phyloP scores from a whole-genome alignment of 2,329 filamentous ascomycete species.

The Venturia pyrina region DNA sequence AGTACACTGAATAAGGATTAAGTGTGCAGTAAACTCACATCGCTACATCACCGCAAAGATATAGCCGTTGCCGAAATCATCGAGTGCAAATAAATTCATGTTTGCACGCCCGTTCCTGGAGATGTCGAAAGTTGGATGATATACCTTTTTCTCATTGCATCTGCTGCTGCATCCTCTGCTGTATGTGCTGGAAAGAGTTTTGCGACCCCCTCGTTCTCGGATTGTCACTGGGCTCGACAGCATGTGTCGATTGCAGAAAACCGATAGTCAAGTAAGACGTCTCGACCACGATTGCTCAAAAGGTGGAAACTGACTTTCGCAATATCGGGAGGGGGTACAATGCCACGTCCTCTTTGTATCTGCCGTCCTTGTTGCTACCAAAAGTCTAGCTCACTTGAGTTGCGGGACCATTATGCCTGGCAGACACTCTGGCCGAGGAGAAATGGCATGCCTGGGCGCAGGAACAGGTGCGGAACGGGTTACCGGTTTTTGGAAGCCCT shows the following conservation, averaged over 20 bases:
- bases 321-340: neutral
- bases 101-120: neutral
- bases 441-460: neutral
- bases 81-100: neutral
- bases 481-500: neutral
- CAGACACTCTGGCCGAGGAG: neutral
- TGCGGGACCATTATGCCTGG: neutral
- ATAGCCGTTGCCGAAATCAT: neutral
- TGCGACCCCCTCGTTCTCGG: neutral
- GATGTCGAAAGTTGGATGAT: neutral
- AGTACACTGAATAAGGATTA: no score
- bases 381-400: neutral
- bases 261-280: neutral
- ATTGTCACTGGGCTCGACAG: neutral
- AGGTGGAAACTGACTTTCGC: neutral
- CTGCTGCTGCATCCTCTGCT: neutral
- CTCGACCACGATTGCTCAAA: neutral
- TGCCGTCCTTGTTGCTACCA: neutral
- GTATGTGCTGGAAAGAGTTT: neutral
- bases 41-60: neutral
- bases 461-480: neutral
- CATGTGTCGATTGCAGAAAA: neutral
- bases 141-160: neutral
- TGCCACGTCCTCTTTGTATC: neutral
- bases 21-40: neutral